A percentile compares a stretch with the other conserved stretches of the same genome.
Conservation (phyloP, 371 early-diverging fungal genomes). For the Basidiobolus meristosporus region DNA sequence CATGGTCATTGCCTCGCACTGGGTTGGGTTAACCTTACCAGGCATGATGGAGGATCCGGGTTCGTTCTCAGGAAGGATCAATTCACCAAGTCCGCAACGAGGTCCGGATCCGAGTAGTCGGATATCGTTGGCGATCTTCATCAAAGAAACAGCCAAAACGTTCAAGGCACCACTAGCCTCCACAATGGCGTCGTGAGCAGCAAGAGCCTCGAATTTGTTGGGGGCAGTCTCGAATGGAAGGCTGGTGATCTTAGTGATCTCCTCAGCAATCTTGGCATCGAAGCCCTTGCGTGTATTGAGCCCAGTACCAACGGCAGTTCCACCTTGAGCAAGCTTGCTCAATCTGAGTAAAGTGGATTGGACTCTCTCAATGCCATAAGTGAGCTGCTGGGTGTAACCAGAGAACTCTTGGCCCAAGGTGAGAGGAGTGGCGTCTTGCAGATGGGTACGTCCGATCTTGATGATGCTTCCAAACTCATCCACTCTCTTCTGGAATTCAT, state of each 20-base stretch:
- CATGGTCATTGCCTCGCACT: constrained; percentile 97
- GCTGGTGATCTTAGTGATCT: constrained; percentile 58
- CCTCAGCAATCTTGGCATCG: constrained; percentile 63
- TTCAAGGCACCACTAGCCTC: constrained; percentile 85
- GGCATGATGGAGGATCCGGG: constrained; percentile 98
- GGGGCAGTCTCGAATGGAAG: constrained; percentile 80
- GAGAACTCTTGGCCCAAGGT: constrained; percentile 93
- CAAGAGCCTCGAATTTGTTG: constrained; percentile 95
- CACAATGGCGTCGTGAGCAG: constrained; percentile 91
- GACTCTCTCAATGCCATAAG: constrained; percentile 68
- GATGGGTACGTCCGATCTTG: constrained; percentile 91
- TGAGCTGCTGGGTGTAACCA: constrained; percentile 79
- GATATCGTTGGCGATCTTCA: constrained; percentile 95
- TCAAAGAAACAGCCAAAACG: constrained; percentile 80
- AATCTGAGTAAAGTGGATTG: constrained; percentile 57
- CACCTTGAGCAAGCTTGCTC: constrained; percentile 82
- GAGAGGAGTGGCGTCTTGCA: constrained; percentile 88
- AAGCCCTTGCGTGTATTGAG: constrained; percentile 82
- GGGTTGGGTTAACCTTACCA: constrained; percentile 95
- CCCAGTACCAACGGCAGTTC: constrained; percentile 93
- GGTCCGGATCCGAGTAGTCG: constrained; percentile 90
- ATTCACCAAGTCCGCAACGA: constrained; percentile 89
- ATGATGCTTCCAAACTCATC: constrained; percentile 67
- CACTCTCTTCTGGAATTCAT: constrained; percentile 51
- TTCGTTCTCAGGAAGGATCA: constrained; percentile 87